phyloP scores from a whole-genome alignment of 495 filamentous ascomycete species.

The Talaromyces liani region DNA sequence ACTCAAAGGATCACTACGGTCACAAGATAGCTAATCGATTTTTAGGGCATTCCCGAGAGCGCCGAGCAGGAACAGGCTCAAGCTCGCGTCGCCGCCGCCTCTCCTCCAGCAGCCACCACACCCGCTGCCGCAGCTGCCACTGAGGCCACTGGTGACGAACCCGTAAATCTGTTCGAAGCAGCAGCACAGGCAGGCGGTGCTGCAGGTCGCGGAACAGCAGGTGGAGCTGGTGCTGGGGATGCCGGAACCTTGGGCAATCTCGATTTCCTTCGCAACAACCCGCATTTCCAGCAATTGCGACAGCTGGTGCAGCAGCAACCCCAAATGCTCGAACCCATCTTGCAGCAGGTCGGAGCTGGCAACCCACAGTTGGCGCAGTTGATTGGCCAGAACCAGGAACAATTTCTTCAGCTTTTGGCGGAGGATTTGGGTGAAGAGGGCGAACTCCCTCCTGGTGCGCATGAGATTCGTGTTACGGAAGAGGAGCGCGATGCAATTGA shows the following conservation, averaged over 20 bases:
- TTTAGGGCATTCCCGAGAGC: slow-evolving; percentile 82
- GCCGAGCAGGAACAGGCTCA: slow-evolving; percentile 63
- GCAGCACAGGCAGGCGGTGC: slow-evolving; percentile 65
- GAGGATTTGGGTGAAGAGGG: slow-evolving; percentile 71
- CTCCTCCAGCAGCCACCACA: slow-evolving; percentile 20
- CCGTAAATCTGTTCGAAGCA: slow-evolving; percentile 90
- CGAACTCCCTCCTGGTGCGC: slow-evolving; percentile 77
- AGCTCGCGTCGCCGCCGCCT: slow-evolving; percentile 21
- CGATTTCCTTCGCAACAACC: slow-evolving; percentile 92
- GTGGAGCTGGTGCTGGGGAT: slow-evolving; percentile 43
- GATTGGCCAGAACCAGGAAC: slow-evolving; percentile 84
- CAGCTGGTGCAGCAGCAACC: slow-evolving; percentile 96
- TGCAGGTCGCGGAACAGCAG: slow-evolving; percentile 33
- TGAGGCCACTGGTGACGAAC: slow-evolving; percentile 43
- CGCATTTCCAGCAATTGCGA: slow-evolving; percentile 94
- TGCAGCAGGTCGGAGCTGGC: slow-evolving; percentile 91
- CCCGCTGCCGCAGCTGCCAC: slow-evolving; percentile 25
- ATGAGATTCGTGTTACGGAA: slow-evolving; percentile 85
- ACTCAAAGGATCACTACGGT: neutral
- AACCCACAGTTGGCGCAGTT: slow-evolving; percentile 90
- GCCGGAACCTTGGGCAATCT: slow-evolving; percentile 65
- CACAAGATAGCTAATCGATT: neutral
- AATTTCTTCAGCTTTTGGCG: slow-evolving; percentile 80
- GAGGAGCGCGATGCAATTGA: slow-evolving; percentile 97
- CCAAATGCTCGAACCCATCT: slow-evolving; percentile 94